Base-by-base conservation (phyloP, 2,329 filamentous ascomycete species). In the Teratosphaeria nubilosa region DNA sequence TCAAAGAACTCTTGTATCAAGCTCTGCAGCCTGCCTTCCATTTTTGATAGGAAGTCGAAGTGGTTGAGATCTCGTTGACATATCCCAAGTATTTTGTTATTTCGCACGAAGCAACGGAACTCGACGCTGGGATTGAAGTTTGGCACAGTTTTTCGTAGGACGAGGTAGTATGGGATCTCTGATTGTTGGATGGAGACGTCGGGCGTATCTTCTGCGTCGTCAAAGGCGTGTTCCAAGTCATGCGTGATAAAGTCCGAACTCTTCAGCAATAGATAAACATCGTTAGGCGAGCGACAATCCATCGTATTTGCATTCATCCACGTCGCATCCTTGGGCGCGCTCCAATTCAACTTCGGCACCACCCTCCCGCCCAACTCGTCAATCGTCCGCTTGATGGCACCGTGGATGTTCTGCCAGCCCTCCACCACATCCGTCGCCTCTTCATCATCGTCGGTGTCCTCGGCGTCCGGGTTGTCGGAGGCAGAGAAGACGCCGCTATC, bases 291-390 rank as follows among this genome's bases (percentile, higher is more conserved):
- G 3, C 85, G 86, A 74, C 94, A 99, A 73, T 95, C 90, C 76
- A 96, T 87, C 53, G 89, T 95, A 73, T 99, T 99, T 71, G 82
- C 75, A 74, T 86, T 74, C 73, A 99, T 96, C 87, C 91, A 96
- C 24, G 88, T 90, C 9, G 94, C 94, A 70, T 99, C 94, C 73
- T 96, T 96, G 3, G 94, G 94, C 3, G 91, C 86, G 5, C 91
- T 96, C 94, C 94, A 99, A 76, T 97, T 97, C 53, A 99, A 78
- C 74, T 99, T 99, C 0, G 94, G 94, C 1, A 88, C 86, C 9
- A 96, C 91, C 60, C 86, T 84, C 59, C 92, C 92, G 16, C 90
- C 91, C 0, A 97, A 81, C 66, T 91, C 87, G 13, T 79, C 74
- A 62, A 99, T 96, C 50, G 83, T 88, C 25, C 83, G 78, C 70